phyloP scores from a whole-genome alignment of 2,329 filamentous ascomycete genomes.

The Massarina eburnea region DNA sequence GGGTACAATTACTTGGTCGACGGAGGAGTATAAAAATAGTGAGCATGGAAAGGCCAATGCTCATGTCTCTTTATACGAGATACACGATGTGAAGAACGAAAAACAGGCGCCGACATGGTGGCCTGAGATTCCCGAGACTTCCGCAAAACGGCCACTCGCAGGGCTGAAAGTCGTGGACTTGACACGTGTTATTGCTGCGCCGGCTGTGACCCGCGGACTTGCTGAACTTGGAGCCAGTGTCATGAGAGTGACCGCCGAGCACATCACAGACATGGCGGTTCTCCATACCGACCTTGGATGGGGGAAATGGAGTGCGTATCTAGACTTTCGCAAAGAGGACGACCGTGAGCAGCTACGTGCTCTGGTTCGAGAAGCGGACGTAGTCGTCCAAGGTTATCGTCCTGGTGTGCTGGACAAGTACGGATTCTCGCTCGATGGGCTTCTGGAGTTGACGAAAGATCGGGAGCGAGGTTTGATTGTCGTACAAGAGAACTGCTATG shows the following conservation, averaged over 20 bases:
- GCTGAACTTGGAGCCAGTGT: conserved; percentile 53
- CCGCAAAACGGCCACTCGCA: conserved; percentile 45
- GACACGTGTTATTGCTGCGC: conserved; percentile 53
- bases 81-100: conserved; percentile 27
- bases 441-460: conserved; percentile 46
- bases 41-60: conserved; percentile 49
- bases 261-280: conserved; percentile 44
- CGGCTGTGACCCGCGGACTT: conserved; percentile 46
- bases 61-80: conserved; percentile 46
- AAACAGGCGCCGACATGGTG: conserved; percentile 47
- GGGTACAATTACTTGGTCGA: conserved; percentile 43
- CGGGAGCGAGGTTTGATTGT: conserved; percentile 50
- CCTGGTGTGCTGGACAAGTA: conserved; percentile 52
- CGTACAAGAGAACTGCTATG: conserved; percentile 57
- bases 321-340: conserved; percentile 47
- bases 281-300: conserved; percentile 52
- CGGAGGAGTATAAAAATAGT: conserved; percentile 42
- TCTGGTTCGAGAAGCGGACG: conserved; percentile 53
- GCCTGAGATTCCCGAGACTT: conserved; percentile 37
- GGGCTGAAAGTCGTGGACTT: conserved; percentile 56
- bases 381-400: conserved; percentile 54
- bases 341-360: conserved; percentile 44
- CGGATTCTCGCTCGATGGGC: conserved; percentile 47
- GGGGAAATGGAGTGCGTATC: conserved; percentile 52
- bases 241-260: conserved; percentile 46